These are phyloP conservation scores for Neopestalotiopsis rosae DNA, from an alignment of 2,329 filamentous ascomycete species.

Conservation along the genomic window DNA sequence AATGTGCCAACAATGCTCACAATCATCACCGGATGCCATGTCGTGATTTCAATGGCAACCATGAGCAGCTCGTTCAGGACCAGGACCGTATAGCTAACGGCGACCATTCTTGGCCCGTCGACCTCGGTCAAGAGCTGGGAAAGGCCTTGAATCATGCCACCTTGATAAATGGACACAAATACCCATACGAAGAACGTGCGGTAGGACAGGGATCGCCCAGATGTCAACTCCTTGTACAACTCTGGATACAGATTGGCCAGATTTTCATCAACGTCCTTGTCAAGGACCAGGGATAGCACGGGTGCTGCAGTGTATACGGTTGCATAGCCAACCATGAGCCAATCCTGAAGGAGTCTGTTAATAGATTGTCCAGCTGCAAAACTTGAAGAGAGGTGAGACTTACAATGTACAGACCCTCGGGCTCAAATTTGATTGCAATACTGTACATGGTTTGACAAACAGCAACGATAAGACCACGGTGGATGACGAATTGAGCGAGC, in stretches of 20 bases:
- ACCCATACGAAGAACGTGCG: conserved; percentile 98
- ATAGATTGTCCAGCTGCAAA: not conserved
- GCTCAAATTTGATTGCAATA: conserved; percentile 90
- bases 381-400: conserved; percentile 13
- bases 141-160: conserved; percentile 92
- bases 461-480: conserved; percentile 91
- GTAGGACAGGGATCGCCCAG: conserved; percentile 85
- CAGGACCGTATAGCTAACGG: conserved; percentile 89
- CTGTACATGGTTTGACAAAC: conserved; percentile 98
- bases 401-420: conserved; percentile 87
- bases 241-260: conserved; percentile 96
- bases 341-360: conserved; percentile 61
- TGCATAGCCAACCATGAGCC: conserved; percentile 95
- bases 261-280: conserved; percentile 93
- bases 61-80: conserved; percentile 95
- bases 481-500: conserved; percentile 96
- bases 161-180: conserved; percentile 92
- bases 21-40: conserved; percentile 95
- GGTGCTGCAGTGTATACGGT: conserved; percentile 94
- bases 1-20: conserved; percentile 83
- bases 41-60: conserved; percentile 96
- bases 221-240: conserved; percentile 95
- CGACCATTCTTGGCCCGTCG: conserved; percentile 77
- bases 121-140: conserved; percentile 85
- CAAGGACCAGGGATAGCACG: conserved; percentile 90